Evolutionary conservation across 2,329 filamentous ascomycete genomes (phyloP), one percentile per base, ranked within the genome.

Genomic region (Geoglossum cookeanum): DNA sequence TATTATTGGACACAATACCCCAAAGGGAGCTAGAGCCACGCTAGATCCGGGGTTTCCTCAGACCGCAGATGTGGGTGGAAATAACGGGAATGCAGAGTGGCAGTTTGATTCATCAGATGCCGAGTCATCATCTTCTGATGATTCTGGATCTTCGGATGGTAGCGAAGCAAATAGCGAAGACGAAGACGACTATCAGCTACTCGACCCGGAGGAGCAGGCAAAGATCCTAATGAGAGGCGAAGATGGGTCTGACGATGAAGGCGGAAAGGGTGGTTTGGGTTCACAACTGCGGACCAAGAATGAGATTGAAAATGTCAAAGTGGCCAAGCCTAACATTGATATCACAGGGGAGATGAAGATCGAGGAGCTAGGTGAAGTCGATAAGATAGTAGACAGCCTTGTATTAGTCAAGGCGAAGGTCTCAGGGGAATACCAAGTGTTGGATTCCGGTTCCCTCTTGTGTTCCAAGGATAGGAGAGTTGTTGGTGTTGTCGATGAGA

Each of bases 181-280:
- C 33, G 75, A 75, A 39, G 75, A 75, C 59, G 79, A 78, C 33
- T 88, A 88, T 63, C 79, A 85, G 56, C 75, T 90, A 47, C 74
- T 96, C 1, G 83, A 83, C 57, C 79, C 89, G 1, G 87, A 90
- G 64, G 89, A 94, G 67, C 84, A 87, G 58, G 88, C 87, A 0
- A 83, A 84, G 37, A 81, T 94, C 54, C 74, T 97, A 27, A 94
- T 97, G 87, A 78, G 84, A 60, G 85, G 80, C 48, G 89, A 91
- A 61, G 82, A 77, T 35, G 86, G 81, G 1, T 89, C 85, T 1
- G 89, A 92, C 57, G 85, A 90, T 56, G 88, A 89, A 62, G 80
- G 78, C 11, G 78, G 68, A 33, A 69, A 71, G 63, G 67, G 68
- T 39, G 63, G 66, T 3, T 63, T 67, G 22, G 71, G 68, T 35